Evolutionary conservation across 2,329 filamentous ascomycete species (phyloP).

Genomic region (Exophiala dermatitidis): DNA sequence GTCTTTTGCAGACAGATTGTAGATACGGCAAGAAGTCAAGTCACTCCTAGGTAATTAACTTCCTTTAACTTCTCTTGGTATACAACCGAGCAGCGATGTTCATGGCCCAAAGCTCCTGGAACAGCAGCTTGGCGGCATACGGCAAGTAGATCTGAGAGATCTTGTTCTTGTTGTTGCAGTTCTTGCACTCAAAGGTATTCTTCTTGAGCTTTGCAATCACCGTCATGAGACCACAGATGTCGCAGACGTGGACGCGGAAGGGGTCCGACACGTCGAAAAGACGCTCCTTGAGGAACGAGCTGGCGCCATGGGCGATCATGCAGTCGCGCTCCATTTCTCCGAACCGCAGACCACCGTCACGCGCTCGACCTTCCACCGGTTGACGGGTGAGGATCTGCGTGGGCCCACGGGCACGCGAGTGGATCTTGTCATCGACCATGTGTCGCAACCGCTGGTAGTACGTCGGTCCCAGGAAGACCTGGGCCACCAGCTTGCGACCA

Average conservation of each 20-base stretch:
- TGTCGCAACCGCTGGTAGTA: conserved; percentile 98
- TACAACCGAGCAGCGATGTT: conserved; percentile 98
- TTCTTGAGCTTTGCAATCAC: conserved; percentile 95
- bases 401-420: conserved; percentile 92
- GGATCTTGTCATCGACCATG: conserved; percentile 99
- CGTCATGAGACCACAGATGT: conserved; percentile 98
- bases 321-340: conserved; percentile 99
- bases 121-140: conserved; percentile 93
- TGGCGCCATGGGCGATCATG: conserved; percentile 99
- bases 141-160: conserved; percentile 97
- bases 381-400: conserved; percentile 96
- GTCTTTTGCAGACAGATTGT: too few species aligned
- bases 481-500: conserved; percentile 82
- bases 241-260: conserved; percentile 95
- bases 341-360: conserved; percentile 96
- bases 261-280: conserved; percentile 96
- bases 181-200: conserved; percentile 90
- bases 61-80: conserved; percentile 50
- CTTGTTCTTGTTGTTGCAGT: conserved; percentile 98
- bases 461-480: conserved; percentile 94
- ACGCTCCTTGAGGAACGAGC: conserved; percentile 93
- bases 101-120: conserved; percentile 97
- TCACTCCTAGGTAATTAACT: conserved; percentile 4
- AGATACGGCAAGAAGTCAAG: not conserved
- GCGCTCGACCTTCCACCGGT: conserved; percentile 93